These are phyloP conservation scores for Cercophora newfieldiana DNA, from an alignment of 495 filamentous ascomycete species.

Conservation along the genomic window DNA sequence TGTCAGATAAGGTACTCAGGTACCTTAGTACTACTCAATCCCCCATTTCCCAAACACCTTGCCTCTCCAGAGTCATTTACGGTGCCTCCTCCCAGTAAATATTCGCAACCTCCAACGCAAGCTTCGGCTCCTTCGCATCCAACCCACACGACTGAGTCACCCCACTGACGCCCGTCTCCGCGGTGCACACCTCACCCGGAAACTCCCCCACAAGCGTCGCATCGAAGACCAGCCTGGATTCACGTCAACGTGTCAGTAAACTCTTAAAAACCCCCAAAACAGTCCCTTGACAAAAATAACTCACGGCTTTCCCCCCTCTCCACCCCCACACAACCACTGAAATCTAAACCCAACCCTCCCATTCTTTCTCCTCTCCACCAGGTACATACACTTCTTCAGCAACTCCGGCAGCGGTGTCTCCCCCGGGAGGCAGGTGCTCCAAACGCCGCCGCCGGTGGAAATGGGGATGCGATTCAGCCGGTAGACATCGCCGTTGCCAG, in stretches of 20 bases:
- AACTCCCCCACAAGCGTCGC: neutral
- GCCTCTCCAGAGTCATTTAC: no score
- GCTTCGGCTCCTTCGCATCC: neutral
- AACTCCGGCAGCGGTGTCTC: conserved; percentile 4
- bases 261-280: neutral
- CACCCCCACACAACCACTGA: neutral
- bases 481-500: conserved; percentile 19
- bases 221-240: neutral
- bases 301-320: neutral
- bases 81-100: neutral
- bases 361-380: neutral
- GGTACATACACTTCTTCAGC: neutral
- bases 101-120: neutral
- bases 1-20: neutral
- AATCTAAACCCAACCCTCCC: neutral
- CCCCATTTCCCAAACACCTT: neutral
- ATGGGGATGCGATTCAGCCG: conserved; percentile 12
- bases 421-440: conserved; percentile 1
- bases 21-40: neutral
- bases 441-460: conserved; percentile 2
- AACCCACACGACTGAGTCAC: neutral
- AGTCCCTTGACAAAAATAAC: neutral
- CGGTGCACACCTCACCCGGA: neutral
- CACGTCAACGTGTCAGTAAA: neutral
- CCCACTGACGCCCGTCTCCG: neutral